A percentile compares a stretch with the other conserved stretches of the same genome.
Conservation (phyloP, 148 eudicot genomes). For the Cornus controversa region DNA sequence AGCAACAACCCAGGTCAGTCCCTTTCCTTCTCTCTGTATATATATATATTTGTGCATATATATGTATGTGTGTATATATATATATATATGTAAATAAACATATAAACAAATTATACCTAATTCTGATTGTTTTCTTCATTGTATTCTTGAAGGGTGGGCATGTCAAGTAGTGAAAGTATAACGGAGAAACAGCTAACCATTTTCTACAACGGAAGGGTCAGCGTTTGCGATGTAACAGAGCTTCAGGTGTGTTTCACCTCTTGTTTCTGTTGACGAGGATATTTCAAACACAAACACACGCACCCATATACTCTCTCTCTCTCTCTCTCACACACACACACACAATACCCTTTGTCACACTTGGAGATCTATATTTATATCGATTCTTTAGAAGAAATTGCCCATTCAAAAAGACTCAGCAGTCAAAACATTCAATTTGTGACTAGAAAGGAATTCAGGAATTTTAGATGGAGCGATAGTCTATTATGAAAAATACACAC, state of each 20-base stretch:
- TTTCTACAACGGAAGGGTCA: slow-evolving; percentile 40
- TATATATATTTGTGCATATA: background rate
- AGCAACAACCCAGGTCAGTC: slow-evolving; percentile 9
- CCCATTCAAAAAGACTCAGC: no score
- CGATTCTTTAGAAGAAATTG: no score
- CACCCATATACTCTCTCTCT: no score
- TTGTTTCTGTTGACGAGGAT: no score
- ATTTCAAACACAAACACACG: no score
- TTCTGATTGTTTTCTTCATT: background rate
- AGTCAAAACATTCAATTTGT: no score
- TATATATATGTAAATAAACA: background rate
- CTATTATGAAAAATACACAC: no score
- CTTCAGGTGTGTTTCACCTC: slow-evolving; percentile 31
- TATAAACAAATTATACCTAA: background rate
- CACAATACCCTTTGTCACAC: no score
- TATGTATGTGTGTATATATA: background rate
- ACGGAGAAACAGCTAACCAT: slow-evolving; percentile 35
- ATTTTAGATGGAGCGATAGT: no score
- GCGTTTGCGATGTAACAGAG: slow-evolving; percentile 42
- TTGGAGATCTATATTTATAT: no score
- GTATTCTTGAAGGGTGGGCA: background rate
- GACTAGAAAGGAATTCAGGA: no score
- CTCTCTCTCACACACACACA: no score
- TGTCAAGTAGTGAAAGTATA: background rate
- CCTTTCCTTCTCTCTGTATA: background rate